Conservation (phyloP, 1,284 basidiomycete species). For the Xerocomus cyaneibrunnescens region DNA sequence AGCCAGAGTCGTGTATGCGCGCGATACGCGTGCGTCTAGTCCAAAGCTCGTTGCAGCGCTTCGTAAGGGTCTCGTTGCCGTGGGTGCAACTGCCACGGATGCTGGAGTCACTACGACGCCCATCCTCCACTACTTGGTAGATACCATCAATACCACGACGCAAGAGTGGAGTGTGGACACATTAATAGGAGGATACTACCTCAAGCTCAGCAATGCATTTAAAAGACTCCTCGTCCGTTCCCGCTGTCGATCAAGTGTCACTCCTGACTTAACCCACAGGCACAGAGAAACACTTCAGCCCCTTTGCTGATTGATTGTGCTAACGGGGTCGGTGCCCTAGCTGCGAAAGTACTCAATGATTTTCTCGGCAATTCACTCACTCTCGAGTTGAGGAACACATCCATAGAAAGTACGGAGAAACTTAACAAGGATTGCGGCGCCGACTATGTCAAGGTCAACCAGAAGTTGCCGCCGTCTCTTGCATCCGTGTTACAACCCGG, state of each 20-base stretch:
- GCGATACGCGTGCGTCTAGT: constrained; percentile 93
- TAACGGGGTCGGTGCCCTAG: constrained; percentile 91
- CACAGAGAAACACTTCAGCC: constrained; percentile 57
- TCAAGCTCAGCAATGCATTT: constrained; percentile 86
- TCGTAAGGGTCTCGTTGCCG: constrained; percentile 77
- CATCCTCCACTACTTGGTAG: constrained; percentile 93
- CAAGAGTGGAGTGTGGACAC: constrained; percentile 81
- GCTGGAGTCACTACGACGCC: constrained; percentile 93
- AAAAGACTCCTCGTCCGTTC: constrained; percentile 79
- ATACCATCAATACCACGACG: constrained; percentile 83
- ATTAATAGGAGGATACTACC: constrained; percentile 83
- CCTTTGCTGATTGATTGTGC: constrained; percentile 92
- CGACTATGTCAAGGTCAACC: constrained; percentile 95
- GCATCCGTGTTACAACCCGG: constrained; percentile 58
- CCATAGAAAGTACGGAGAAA: constrained; percentile 63
- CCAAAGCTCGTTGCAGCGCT: constrained; percentile 80
- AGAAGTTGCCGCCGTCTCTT: constrained; percentile 79
- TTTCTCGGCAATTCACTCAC: constrained; percentile 57
- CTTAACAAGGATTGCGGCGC: constrained; percentile 93
- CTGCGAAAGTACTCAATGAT: constrained; percentile 57
- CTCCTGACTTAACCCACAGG: constrained; percentile 38
- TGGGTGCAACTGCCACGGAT: constrained; percentile 64
- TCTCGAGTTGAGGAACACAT: constrained; percentile 67
- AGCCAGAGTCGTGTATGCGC: constrained; percentile 84
- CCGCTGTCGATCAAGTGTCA: constrained; percentile 2